A percentile compares a stretch with the other conserved stretches of the same genome.
Evolutionary conservation across 2,329 filamentous ascomycete genomes (phyloP).

Genomic region (Talaromyces sp.): DNA sequence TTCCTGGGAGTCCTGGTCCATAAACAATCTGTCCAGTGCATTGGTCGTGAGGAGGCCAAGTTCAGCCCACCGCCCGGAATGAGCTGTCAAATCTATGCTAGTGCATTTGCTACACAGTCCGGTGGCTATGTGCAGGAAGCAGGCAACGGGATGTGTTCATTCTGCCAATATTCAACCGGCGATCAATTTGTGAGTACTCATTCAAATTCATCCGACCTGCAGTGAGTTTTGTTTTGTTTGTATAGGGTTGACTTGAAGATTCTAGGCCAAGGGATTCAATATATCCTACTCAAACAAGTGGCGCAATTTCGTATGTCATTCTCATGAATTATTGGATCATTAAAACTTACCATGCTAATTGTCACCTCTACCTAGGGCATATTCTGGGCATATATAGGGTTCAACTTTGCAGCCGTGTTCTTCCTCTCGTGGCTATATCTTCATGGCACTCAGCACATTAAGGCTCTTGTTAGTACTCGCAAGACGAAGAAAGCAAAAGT

Average conservation of each 20-base stretch:
- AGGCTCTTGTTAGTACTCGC: slow-evolving; percentile 16
- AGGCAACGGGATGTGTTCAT: slow-evolving; percentile 55
- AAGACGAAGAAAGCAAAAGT: slow-evolving; percentile 19
- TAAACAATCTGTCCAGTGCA: slow-evolving; percentile 52
- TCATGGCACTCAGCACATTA: slow-evolving; percentile 27
- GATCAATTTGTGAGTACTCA: slow-evolving; percentile 51
- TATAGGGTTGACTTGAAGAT: neutral
- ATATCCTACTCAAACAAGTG: slow-evolving; percentile 58
- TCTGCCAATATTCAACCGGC: slow-evolving; percentile 58
- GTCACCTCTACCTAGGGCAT: slow-evolving; percentile 41
- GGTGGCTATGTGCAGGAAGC: slow-evolving; percentile 58
- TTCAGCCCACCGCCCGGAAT: slow-evolving; percentile 56
- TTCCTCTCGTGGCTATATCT: slow-evolving; percentile 52
- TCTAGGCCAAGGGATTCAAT: slow-evolving; percentile 47
- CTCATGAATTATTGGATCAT: neutral
- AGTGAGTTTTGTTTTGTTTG: neutral
- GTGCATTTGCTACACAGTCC: slow-evolving; percentile 45
- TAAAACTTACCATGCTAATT: neutral
- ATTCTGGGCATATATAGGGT: slow-evolving; percentile 58
- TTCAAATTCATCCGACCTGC: neutral
- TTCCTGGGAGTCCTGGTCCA: slow-evolving; percentile 54
- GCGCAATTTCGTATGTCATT: slow-evolving; percentile 51
- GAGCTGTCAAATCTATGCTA: slow-evolving; percentile 57
- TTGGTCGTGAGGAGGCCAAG: slow-evolving; percentile 52
- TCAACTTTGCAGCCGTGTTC: slow-evolving; percentile 57